Percentiles rank a stretch among this genome's conserved stretches.
phyloP scores from a whole-genome alignment of 192 early-diverging fungal genomes.

The Geosiphon pyriformis region DNA sequence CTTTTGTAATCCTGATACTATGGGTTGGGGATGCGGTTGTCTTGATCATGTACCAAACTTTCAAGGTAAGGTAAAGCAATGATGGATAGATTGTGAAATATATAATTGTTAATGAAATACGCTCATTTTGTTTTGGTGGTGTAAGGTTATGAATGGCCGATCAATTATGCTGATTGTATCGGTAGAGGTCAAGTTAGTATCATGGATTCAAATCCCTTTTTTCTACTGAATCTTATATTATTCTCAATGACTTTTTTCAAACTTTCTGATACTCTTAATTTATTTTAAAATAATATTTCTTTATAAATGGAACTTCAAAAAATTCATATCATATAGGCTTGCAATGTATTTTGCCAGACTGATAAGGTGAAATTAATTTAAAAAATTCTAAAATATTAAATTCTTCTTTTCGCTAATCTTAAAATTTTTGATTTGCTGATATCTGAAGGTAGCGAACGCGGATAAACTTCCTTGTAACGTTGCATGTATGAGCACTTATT shows the following conservation, averaged over 20 bases:
- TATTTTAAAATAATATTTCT: too few species aligned
- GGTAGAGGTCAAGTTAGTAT: conserved; percentile 5
- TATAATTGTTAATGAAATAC: not conserved
- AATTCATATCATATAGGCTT: not conserved
- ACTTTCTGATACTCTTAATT: not conserved
- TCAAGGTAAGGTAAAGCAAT: not conserved
- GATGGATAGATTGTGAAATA: not conserved
- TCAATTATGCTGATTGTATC: conserved; percentile 9
- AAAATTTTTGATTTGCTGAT: not conserved
- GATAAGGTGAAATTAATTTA: not conserved
- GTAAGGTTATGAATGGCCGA: conserved; percentile 9
- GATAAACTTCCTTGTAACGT: not conserved
- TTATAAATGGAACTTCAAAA: too few species aligned
- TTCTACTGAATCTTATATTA: not conserved
- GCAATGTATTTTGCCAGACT: not conserved
- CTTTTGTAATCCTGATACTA: conserved; percentile 47
- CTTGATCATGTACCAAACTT: conserved; percentile 37
- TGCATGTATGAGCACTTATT: not conserved
- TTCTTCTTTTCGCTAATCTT: not conserved
- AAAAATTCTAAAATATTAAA: not conserved
- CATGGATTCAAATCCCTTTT: too few species aligned
- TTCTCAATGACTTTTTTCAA: not conserved
- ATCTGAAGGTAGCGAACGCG: not conserved
- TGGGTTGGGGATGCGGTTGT: conserved; percentile 54
- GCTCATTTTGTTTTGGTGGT: not conserved